Evolutionary conservation across 75 land plant genomes (phyloP).

Genomic region (Selaginella tamariscina): DNA sequence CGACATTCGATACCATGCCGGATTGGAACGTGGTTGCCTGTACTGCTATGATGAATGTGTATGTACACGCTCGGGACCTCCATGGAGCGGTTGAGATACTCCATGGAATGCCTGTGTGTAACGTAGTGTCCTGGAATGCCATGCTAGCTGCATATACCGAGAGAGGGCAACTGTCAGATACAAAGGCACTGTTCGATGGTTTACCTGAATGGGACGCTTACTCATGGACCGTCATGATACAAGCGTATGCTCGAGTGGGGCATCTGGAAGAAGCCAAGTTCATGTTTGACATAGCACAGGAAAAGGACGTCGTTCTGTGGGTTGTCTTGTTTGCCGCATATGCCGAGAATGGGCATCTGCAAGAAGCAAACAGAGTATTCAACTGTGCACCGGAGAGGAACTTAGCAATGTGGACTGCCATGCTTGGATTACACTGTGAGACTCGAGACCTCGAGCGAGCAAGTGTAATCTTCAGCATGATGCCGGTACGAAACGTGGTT

Average conservation of each 20-base stretch:
- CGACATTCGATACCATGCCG: not conserved
- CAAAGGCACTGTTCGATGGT: not conserved
- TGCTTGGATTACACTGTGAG: not conserved
- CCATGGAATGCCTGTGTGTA: not conserved
- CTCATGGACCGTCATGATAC: not conserved
- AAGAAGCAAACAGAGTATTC: not conserved
- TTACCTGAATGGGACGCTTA: not conserved
- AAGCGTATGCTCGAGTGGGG: not conserved
- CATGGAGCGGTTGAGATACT: not conserved
- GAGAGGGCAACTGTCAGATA: not conserved
- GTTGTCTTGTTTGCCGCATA: not conserved
- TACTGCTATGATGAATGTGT: not conserved
- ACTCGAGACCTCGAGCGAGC: not conserved
- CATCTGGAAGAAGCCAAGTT: not conserved
- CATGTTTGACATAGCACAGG: not conserved
- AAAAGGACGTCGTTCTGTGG: not conserved
- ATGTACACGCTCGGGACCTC: not conserved
- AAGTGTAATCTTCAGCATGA: not conserved
- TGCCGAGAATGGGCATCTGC: not conserved
- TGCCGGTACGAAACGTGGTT: not conserved
- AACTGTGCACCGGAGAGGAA: not conserved
- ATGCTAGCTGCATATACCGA: not conserved
- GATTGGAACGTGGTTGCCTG: conserved; percentile 4
- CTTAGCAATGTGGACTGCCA: not conserved
- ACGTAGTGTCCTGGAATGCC: conserved; percentile 4